Evolutionary conservation across 176 grass and related monocot genomes (phyloP), one percentile per base, ranked within the genome.

Genomic region (Tillandsia leiboldiana): DNA sequence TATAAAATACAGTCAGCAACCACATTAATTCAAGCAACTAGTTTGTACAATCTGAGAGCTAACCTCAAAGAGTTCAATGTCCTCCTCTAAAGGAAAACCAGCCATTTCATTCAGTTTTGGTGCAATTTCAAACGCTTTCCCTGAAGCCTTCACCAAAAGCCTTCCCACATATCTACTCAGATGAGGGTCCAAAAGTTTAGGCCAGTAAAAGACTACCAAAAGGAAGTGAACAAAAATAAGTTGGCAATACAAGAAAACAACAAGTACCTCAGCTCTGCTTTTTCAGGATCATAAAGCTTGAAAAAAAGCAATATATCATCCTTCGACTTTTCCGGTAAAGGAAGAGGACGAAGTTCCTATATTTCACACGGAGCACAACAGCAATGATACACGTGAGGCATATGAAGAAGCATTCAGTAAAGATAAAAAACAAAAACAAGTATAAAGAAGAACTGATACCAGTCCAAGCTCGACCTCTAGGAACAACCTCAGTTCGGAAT

Each of bases 221-320:
- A 77, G 61, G 13, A 86, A 64, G 29, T 66, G 72, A 70, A 33
- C 28, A 68, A 65, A 63, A 10, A 2, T 42, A 64, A 75, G 47
- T 20, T 52, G 50, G 49, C 14, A 52, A 8, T 27, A 53, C 0
- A 65, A 33, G 18, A 26, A 42, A 67, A 3, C 20, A 58, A 53
- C 33, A 65, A 71, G 48, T 83, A 99, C 94, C 87, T 77, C 53
- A 99, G 72, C 26, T 99, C 70, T 81, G 92, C 90, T 84, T 90
- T 99, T 66, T 93, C 94, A 69, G 94, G 94, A 49, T 99, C 87
- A 88, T 99, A 99, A 49, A 93, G 87, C 84, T 99, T 99, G 82
- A 99, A 99, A 79, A 99, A 93, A 66, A 99, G 94, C 50, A 99
- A 80, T 70, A 93, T 90, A 78, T 99, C 94, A 49, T 99, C 94